Percentiles rank a stretch among this genome's conserved stretches.
These are phyloP conservation scores for Puccinia brachypodii DNA, from an alignment of 1,284 basidiomycete genomes.

Conservation along the genomic window DNA sequence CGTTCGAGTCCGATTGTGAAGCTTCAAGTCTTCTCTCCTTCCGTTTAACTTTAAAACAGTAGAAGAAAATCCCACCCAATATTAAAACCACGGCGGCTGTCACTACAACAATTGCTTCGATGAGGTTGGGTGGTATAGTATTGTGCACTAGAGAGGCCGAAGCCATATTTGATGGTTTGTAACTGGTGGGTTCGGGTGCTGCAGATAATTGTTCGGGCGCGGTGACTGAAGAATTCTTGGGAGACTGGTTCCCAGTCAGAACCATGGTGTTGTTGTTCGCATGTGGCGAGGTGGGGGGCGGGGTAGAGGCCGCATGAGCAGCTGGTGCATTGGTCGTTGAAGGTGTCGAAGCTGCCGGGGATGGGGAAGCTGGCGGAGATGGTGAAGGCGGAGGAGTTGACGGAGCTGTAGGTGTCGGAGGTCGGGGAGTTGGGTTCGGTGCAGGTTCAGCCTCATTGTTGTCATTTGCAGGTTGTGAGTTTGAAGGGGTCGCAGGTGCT, in stretches of 20 bases:
- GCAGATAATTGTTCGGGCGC: not conserved
- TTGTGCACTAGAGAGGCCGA: not conserved
- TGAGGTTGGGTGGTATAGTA: not conserved
- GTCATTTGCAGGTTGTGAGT: not conserved
- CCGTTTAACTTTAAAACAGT: not conserved
- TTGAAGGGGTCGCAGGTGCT: too few species aligned
- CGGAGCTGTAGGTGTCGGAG: constrained; percentile 6
- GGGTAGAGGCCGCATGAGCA: not conserved
- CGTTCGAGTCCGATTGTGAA: not conserved
- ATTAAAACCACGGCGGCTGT: not conserved
- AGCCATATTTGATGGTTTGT: not conserved
- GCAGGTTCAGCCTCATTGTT: not conserved
- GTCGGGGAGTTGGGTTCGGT: not conserved
- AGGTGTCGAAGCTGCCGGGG: not conserved
- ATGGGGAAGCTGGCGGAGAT: not conserved
- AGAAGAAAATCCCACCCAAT: not conserved
- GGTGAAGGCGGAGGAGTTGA: not conserved
- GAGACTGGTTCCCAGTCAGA: not conserved
- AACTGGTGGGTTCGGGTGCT: not conserved
- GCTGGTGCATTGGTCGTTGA: not conserved
- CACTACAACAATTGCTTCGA: constrained; percentile 9
- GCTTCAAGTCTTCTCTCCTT: not conserved
- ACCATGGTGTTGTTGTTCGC: not conserved
- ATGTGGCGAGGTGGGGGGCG: not conserved
- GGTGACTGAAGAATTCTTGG: not conserved